Conservation (phyloP, 805 yeast genomes). For the Candida sakaeoensis region DNA sequence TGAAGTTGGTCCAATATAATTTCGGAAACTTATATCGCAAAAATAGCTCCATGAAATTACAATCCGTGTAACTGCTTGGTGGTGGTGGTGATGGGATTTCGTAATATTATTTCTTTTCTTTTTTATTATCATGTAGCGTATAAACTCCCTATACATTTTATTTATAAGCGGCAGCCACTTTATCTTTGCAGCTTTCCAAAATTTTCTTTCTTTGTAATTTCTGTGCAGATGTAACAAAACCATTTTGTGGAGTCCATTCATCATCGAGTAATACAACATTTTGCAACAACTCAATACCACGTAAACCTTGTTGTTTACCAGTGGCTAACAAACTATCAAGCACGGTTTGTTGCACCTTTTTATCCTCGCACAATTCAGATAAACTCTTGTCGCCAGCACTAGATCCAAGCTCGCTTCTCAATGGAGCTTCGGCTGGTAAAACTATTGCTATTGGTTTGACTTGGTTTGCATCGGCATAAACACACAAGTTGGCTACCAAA, state of each 20-base stretch:
- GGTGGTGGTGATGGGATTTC: too few species aligned
- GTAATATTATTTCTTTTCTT: too few species aligned
- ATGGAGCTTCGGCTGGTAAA: constrained; percentile 69
- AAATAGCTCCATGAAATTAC: too few species aligned
- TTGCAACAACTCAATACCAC: constrained; percentile 79
- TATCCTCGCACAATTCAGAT: constrained; percentile 51
- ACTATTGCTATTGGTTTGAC: constrained; percentile 92
- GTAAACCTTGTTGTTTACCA: constrained; percentile 76
- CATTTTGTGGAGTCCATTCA: constrained; percentile 98
- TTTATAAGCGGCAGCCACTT: constrained; percentile 62
- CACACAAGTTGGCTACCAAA: constrained; percentile 77
- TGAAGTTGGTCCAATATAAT: too few species aligned
- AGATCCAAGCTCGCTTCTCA: constrained; percentile 54
- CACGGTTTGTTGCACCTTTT: constrained; percentile 52
- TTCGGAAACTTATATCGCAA: too few species aligned
- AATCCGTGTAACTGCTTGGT: too few species aligned
- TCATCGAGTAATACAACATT: constrained; percentile 77
- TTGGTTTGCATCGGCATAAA: constrained; percentile 83
- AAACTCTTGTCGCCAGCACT: constrained; percentile 45
- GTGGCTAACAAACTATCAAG: constrained; percentile 61
- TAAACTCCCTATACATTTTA: constrained; percentile 1
- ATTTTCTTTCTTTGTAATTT: constrained; percentile 93
- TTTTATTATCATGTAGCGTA: too few species aligned
- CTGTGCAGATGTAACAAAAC: constrained; percentile 91
- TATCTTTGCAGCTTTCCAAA: constrained; percentile 59